Conservation (phyloP, 805 yeast genomes). For the Maudiozyma barnettii region DNA sequence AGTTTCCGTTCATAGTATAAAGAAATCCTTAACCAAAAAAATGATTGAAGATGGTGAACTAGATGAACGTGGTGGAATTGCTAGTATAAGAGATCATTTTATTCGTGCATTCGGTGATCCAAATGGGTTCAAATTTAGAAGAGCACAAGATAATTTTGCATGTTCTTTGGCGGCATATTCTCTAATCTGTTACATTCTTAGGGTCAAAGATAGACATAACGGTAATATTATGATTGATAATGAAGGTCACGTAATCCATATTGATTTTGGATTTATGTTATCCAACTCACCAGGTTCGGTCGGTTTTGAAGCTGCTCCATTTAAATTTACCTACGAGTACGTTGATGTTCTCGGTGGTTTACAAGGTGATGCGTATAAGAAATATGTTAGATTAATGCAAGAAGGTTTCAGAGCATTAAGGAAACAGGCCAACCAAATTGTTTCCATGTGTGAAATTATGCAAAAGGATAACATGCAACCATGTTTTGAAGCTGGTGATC, state of each 20-base stretch:
- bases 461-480: conserved; percentile 84
- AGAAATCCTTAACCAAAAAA: conserved; percentile 77
- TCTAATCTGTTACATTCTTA: conserved; percentile 77
- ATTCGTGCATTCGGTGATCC: conserved; percentile 62
- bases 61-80: conserved; percentile 57
- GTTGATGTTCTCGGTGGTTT: conserved; percentile 80
- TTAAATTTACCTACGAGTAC: conserved; percentile 83
- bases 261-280: conserved; percentile 88
- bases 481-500: conserved; percentile 81
- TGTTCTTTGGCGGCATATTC: conserved; percentile 86
- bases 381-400: conserved; percentile 56
- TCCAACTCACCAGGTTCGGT: conserved; percentile 96
- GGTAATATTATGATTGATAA: conserved; percentile 96
- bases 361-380: conserved; percentile 48
- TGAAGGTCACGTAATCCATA: conserved; percentile 90
- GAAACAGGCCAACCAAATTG: conserved; percentile 60
- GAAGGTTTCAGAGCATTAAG: conserved; percentile 68
- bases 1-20: conserved; percentile 85
- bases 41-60: conserved; percentile 52
- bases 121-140: conserved; percentile 42
- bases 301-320: conserved; percentile 96
- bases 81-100: conserved; percentile 73
- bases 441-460: conserved; percentile 87
- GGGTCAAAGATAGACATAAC: conserved; percentile 92
- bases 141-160: conserved; percentile 81